Evolutionary conservation across 805 yeast genomes (phyloP).

Genomic region (Metschnikowia chrysomelidarum): DNA sequence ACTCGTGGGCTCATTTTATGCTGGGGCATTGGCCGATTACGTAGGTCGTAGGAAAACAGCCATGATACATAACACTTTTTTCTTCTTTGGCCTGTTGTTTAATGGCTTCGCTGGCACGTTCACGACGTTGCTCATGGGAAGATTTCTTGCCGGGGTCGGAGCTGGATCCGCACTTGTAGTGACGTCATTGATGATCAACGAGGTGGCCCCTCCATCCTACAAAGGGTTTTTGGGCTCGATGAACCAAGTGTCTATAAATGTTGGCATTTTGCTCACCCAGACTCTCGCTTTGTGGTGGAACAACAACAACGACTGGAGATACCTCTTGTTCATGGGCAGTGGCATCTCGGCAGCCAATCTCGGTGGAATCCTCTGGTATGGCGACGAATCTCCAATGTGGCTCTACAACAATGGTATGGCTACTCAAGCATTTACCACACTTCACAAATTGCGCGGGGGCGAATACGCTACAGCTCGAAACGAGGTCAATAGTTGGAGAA

Average conservation of each 20-base stretch:
- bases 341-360: constrained; percentile 51
- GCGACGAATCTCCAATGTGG: constrained; percentile 88
- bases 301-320: constrained; percentile 68
- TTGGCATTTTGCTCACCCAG: constrained; percentile 84
- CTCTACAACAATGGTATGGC: constrained; percentile 48
- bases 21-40: constrained; percentile 62
- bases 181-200: constrained; percentile 78
- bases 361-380: constrained; percentile 33
- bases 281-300: constrained; percentile 68
- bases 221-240: constrained; percentile 84
- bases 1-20: constrained; percentile 64
- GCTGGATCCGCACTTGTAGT: constrained; percentile 88
- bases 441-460: constrained; percentile 41
- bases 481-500: constrained; percentile 40
- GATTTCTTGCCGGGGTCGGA: constrained; percentile 78
- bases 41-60: constrained; percentile 61
- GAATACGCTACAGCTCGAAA: constrained; percentile 31
- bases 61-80: constrained; percentile 49
- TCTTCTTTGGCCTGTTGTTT: constrained; percentile 59
- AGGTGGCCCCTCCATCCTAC: constrained; percentile 64
- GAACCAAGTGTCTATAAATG: constrained; percentile 83
- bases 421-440: constrained; percentile 38
- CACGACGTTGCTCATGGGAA: constrained; percentile 52
- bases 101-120: constrained; percentile 52
- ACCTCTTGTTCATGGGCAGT: constrained; percentile 60